Evolutionary conservation across 2,329 filamentous ascomycete genomes (phyloP).

Genomic region (Epichloe uncinata): DNA sequence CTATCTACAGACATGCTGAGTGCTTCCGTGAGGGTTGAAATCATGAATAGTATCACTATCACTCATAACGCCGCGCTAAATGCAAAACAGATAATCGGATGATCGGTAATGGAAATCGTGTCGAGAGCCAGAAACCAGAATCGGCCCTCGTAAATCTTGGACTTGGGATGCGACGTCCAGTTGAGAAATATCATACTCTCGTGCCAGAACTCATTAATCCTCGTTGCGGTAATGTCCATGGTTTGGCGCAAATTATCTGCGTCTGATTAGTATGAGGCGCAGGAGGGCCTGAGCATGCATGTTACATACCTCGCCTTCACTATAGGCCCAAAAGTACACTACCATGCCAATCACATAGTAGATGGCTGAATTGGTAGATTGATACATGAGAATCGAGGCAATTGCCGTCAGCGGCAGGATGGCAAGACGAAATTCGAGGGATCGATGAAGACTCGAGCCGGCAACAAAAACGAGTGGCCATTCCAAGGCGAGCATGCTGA

Average conservation of each 20-base stretch:
- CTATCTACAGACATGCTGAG: no score
- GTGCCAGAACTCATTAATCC: slow-evolving; percentile 17
- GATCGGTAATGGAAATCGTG: neutral
- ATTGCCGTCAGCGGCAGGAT: slow-evolving; percentile 69
- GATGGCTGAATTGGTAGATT: slow-evolving; percentile 79
- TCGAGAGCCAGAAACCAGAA: neutral
- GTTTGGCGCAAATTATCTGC: slow-evolving; percentile 53
- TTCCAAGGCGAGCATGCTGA: slow-evolving; percentile 73
- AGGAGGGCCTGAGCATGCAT: neutral
- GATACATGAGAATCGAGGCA: slow-evolving; percentile 68
- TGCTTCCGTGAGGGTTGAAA: neutral
- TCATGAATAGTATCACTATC: slow-evolving; percentile 1
- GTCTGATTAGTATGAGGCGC: slow-evolving; percentile 7
- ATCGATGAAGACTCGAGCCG: slow-evolving; percentile 67
- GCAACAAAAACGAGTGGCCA: slow-evolving; percentile 75
- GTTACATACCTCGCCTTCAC: slow-evolving; percentile 77
- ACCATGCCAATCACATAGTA: slow-evolving; percentile 81
- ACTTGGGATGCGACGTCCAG: neutral
- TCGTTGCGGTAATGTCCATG: slow-evolving; percentile 55
- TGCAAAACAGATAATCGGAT: neutral
- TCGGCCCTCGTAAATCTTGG: neutral
- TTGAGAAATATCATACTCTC: slow-evolving; percentile 1
- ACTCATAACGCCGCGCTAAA: slow-evolving; percentile 6
- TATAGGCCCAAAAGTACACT: slow-evolving; percentile 95
- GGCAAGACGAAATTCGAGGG: slow-evolving; percentile 73